Conservation (phyloP, 192 early-diverging fungal genomes). For the Neocallimastix lanati region DNA sequence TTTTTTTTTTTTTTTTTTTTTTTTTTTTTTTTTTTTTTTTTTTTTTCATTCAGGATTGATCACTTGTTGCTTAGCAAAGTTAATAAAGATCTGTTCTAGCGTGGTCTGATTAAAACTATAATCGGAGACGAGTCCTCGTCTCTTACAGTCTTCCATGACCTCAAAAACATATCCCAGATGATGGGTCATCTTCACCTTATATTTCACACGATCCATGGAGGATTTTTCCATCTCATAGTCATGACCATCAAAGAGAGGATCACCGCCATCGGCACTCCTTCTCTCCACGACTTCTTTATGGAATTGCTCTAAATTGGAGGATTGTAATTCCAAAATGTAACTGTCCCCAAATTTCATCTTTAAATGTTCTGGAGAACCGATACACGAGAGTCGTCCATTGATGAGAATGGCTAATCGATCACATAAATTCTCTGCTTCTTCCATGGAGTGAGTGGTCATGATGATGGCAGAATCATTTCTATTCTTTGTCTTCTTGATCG, state of each 20-base stretch:
- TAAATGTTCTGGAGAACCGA: constrained; percentile 24
- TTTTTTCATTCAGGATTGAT: neutral
- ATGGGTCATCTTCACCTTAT: constrained; percentile 5
- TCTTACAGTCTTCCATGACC: constrained; percentile 14
- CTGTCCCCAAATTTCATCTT: constrained; percentile 25
- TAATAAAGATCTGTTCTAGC: constrained; percentile 41
- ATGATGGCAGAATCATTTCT: constrained; percentile 18
- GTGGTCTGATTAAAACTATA: constrained; percentile 39
- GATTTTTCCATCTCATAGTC: neutral
- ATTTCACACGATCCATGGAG: neutral
- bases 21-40: too few species aligned
- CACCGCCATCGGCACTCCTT: too few species aligned
- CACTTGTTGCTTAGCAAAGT: constrained; percentile 29
- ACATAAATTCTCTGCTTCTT: constrained; percentile 22
- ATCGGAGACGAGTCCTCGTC: constrained; percentile 16
- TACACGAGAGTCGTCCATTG: constrained; percentile 19
- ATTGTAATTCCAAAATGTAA: constrained; percentile 16
- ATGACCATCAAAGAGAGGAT: neutral
- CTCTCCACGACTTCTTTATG: neutral
- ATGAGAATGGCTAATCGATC: constrained; percentile 23
- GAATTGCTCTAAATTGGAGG: constrained; percentile 1
- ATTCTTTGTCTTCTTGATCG: constrained; percentile 29
- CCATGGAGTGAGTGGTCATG: constrained; percentile 17
- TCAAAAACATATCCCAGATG: constrained; percentile 26
- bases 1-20: too few species aligned